Evolutionary conservation across 2,329 filamentous ascomycete species (phyloP), one percentile per base, ranked within the genome.

Genomic region (Arthrinium phaeospermum): DNA sequence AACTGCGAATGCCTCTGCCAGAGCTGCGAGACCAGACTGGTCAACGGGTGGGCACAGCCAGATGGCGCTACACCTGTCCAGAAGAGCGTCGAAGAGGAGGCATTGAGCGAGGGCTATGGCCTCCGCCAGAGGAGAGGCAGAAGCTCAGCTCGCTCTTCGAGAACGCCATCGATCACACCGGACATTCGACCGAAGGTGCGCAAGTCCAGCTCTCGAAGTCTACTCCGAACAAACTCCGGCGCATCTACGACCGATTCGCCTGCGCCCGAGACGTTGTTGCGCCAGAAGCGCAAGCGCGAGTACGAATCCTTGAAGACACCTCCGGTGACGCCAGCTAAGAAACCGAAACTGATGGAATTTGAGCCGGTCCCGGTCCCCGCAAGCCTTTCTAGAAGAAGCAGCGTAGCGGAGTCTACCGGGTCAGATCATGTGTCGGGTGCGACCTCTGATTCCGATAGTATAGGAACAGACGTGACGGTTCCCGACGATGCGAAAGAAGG

Each of bases 1-100:
- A 99, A 99, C 77, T 95, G 95, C 81, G 96, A 99, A 80, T 99
- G 96, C 80, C 85, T 99, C 1, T 99, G 96, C 81, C 88, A 89
- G 76, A 96, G 93, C 0, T 99, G 96, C 81, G 96, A 99, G 83
- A 86, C 88, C 30, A 85, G 87, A 3, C 84, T 90, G 72, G 87
- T 88, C 70, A 98, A 98, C 80, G 96, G 96, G 0, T 99, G 97
- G 97, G 88, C 90, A 49, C 88, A 85, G 0, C 84, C 84, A 19
- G 85, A 86, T 0, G 69, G 69, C 24, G 51, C 22, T 19, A 80
- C 84, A 3, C 83, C 82, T 1, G 82, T 89, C 34, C 85, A 82
- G 77, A 84, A 80, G 74, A 88, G 86, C 76, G 86, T 92, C 37
- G 89, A 92, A 76, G 84, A 86, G 8, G 75, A 79, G 7, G 72